These are phyloP conservation scores for Blepharisma stoltei DNA, from an alignment of 73 alveolate species.

Conservation along the genomic window DNA sequence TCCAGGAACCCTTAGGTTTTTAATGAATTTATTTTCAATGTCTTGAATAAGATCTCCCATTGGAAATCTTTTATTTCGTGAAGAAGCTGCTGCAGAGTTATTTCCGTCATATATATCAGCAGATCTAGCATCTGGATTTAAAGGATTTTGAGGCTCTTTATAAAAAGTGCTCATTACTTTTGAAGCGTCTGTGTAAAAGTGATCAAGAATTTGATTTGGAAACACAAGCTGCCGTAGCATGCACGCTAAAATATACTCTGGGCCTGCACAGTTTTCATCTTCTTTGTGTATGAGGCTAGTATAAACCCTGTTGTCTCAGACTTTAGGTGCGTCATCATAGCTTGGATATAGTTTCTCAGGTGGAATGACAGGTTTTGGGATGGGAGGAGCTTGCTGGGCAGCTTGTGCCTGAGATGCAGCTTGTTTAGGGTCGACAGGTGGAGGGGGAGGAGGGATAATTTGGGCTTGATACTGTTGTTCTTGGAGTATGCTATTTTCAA, in stretches of 20 bases:
- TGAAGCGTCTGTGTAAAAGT: not conserved
- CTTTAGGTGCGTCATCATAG: conserved; percentile 9
- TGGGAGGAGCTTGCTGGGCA: not conserved
- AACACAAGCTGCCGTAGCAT: not conserved
- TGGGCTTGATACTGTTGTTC: not conserved
- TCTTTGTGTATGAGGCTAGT: not conserved
- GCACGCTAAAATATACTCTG: not conserved
- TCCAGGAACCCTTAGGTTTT: conserved; percentile 74
- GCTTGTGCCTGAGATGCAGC: too few species aligned
- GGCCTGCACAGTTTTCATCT: conserved; percentile 6
- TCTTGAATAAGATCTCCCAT: not conserved
- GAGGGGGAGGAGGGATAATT: not conserved
- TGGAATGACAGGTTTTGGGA: not conserved
- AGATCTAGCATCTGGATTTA: not conserved
- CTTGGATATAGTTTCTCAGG: not conserved
- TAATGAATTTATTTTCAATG: conserved; percentile 18
- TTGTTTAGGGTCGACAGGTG: too few species aligned
- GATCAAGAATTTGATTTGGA: not conserved
- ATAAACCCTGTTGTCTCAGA: not conserved
- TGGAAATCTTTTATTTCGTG: not conserved
- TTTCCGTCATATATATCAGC: not conserved
- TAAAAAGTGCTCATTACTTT: not conserved
- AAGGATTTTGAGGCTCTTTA: not conserved
- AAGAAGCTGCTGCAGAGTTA: not conserved
- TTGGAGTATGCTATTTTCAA: not conserved